Evolutionary conservation across 441 rosid species (phyloP).

Genomic region (Bocquillonia castaneifolia): DNA sequence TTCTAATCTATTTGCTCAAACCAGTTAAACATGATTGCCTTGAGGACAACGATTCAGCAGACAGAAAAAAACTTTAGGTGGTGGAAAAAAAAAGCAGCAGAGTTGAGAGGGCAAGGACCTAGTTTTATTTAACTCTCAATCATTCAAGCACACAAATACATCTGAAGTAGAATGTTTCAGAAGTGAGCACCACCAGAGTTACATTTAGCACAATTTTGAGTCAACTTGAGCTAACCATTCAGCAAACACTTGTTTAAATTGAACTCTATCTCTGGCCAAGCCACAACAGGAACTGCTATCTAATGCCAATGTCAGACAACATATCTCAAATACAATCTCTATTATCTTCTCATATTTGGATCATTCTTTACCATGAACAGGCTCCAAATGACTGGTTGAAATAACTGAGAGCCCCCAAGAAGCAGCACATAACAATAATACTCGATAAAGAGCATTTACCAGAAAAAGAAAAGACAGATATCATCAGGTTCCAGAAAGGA

Average conservation of each 20-base stretch:
- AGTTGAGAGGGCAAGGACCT: neutral
- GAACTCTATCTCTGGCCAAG: neutral
- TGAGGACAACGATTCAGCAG: neutral
- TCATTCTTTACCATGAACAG: neutral
- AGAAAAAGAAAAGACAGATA: neutral
- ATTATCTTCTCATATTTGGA: neutral
- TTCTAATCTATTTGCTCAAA: neutral
- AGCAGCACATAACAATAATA: neutral
- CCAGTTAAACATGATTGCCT: neutral
- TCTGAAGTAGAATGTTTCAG: neutral
- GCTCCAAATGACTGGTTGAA: neutral
- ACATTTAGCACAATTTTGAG: neutral
- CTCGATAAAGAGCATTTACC: neutral
- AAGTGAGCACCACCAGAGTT: neutral
- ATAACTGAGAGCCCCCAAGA: neutral
- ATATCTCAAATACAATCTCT: neutral
- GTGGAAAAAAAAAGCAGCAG: neutral
- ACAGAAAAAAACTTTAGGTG: neutral
- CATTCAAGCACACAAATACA: neutral
- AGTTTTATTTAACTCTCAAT: neutral
- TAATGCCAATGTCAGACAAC: neutral
- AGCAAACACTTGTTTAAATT: neutral
- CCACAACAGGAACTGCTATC: neutral
- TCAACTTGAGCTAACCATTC: neutral
- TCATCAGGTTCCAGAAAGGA: neutral